These are phyloP conservation scores for Fusarium piperis DNA, from an alignment of 2,329 filamentous ascomycete species.

Conservation along the genomic window DNA sequence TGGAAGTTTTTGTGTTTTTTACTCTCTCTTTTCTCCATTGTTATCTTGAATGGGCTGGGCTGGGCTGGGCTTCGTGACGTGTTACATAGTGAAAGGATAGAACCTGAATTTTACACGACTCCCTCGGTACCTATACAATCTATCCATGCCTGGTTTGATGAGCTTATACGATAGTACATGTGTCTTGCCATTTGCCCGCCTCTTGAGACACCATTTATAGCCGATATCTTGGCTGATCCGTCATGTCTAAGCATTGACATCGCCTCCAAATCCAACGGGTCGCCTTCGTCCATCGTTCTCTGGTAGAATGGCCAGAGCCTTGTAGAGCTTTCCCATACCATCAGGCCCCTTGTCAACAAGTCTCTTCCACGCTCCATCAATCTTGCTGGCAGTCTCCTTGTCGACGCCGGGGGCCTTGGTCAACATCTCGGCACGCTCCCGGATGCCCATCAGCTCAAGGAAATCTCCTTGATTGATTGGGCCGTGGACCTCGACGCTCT, in stretches of 20 bases:
- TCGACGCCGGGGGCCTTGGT: conserved; percentile 55
- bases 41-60: neutral
- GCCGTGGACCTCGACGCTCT: conserved; percentile 89
- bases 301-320: conserved; percentile 89
- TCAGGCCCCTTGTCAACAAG: conserved; percentile 83
- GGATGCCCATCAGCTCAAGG: conserved; percentile 82
- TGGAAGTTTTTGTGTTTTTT: conserved; percentile 12
- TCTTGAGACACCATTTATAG: neutral
- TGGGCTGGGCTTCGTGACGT: neutral
- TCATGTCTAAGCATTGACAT: conserved; percentile 49
- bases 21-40: neutral
- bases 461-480: conserved; percentile 88
- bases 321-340: conserved; percentile 96
- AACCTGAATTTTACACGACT: neutral
- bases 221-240: neutral
- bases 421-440: conserved; percentile 77
- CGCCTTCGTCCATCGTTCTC: conserved; percentile 77
- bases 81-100: conserved; percentile 18
- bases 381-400: conserved; percentile 63
- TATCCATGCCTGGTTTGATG: neutral
- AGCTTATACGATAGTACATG: conserved; percentile 25
- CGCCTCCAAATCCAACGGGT: conserved; percentile 93
- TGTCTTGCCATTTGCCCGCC: neutral
- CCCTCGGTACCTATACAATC: neutral
- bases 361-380: conserved; percentile 81